These are phyloP conservation scores for Trypanosoma conorhini DNA, from an alignment of 208 protist species.

Conservation along the genomic window DNA sequence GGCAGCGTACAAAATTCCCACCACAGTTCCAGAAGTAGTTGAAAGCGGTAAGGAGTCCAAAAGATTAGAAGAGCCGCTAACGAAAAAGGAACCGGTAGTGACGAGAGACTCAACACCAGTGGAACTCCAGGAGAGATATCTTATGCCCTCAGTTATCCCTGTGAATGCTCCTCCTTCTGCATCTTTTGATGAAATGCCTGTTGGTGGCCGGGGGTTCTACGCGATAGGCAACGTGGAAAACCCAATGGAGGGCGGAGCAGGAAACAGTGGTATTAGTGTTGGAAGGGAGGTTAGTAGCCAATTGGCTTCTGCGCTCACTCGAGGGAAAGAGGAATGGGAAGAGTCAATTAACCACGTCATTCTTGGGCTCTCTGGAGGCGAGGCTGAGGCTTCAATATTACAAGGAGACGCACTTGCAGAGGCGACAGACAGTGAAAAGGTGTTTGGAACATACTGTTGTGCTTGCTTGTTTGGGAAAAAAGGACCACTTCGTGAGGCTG, in stretches of 20 bases:
- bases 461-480: slow-evolving; percentile 69
- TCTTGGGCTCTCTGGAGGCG: slow-evolving; percentile 32
- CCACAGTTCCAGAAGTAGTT: background rate
- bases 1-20: slow-evolving; percentile 24
- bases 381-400: slow-evolving; percentile 37
- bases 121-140: slow-evolving; percentile 2
- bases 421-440: slow-evolving; percentile 41
- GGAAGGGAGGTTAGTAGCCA: background rate
- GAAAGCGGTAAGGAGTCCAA: background rate
- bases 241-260: background rate
- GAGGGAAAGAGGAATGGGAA: slow-evolving; percentile 74
- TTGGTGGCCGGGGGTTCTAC: slow-evolving; percentile 66
- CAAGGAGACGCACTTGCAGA: slow-evolving; percentile 43
- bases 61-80: background rate
- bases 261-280: background rate
- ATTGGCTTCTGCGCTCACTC: slow-evolving; percentile 26
- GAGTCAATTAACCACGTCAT: slow-evolving; percentile 60
- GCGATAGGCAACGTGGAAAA: slow-evolving; percentile 35
- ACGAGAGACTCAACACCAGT: background rate
- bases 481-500: slow-evolving; percentile 76
- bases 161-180: background rate
- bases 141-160: background rate
- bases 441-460: slow-evolving; percentile 72
- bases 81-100: background rate
- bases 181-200: slow-evolving; percentile 71